Conservation (phyloP, 345 rosid species). For the Populus tremula region DNA sequence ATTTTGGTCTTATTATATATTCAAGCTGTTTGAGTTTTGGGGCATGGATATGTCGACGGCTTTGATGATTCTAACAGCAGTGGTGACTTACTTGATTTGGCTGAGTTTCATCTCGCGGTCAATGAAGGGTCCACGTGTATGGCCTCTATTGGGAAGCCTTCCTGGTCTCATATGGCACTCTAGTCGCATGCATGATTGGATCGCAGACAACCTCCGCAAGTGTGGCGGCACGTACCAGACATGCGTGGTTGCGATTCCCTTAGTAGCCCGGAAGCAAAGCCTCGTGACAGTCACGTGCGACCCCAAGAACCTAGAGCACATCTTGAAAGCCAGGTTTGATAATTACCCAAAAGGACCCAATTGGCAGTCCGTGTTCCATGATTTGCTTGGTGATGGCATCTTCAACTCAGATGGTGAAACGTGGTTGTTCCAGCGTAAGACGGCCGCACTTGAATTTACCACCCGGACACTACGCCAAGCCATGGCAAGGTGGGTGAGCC, state of each 20-base stretch:
- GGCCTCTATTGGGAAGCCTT: constrained; percentile 49
- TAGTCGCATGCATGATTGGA: constrained; percentile 45
- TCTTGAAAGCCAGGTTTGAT: constrained; percentile 39
- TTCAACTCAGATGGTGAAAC: constrained; percentile 51
- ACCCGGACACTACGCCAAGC: constrained; percentile 51
- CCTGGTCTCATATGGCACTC: constrained; percentile 34
- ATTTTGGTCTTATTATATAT: not conserved
- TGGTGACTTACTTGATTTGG: constrained; percentile 36
- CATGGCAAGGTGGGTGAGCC: constrained; percentile 54
- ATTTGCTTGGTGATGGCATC: constrained; percentile 46
- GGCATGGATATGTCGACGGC: constrained; percentile 33
- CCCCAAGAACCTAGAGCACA: constrained; percentile 44
- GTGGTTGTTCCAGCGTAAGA: constrained; percentile 47
- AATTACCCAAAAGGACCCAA: constrained; percentile 55
- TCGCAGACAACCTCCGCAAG: constrained; percentile 42
- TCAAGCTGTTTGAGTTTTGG: not conserved
- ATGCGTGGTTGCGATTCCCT: constrained; percentile 34
- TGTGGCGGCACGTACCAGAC: constrained; percentile 51
- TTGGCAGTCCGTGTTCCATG: constrained; percentile 49
- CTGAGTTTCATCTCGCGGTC: constrained; percentile 30
- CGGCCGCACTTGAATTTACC: constrained; percentile 50
- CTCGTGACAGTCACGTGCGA: constrained; percentile 59
- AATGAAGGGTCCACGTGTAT: constrained; percentile 41
- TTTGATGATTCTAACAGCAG: constrained; percentile 25
- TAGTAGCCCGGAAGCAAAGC: constrained; percentile 39